These are phyloP conservation scores for Sechiopsis laciniata DNA, from an alignment of 306 rosid species.

Conservation along the genomic window DNA sequence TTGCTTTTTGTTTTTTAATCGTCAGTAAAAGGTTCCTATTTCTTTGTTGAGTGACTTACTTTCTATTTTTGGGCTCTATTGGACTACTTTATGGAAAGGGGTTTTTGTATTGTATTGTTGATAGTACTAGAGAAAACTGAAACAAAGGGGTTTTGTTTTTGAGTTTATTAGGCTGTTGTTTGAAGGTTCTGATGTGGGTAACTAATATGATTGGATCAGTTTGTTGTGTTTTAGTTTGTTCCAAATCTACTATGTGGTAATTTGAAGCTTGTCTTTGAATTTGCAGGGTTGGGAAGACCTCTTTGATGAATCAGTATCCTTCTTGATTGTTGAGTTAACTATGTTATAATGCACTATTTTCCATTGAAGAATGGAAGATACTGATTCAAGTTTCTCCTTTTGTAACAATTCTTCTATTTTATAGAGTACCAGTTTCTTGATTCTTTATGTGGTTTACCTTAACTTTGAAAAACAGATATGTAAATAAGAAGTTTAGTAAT, in stretches of 20 bases:
- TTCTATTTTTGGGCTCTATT: not conserved
- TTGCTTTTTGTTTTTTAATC: not conserved
- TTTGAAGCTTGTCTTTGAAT: slow-evolving; percentile 22
- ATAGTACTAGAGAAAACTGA: not conserved
- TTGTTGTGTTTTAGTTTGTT: slow-evolving; percentile 3
- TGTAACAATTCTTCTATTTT: not conserved
- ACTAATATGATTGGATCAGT: slow-evolving; percentile 5
- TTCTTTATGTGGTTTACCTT: slow-evolving; percentile 33
- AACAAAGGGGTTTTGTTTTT: not conserved
- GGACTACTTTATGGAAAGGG: slow-evolving; percentile 3
- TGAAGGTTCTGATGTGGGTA: not conserved
- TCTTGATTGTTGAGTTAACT: not conserved
- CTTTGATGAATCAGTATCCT: slow-evolving; percentile 99
- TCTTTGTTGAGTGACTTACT: not conserved
- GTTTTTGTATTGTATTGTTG: slow-evolving; percentile 12
- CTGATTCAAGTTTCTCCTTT: not conserved
- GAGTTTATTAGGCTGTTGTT: not conserved
- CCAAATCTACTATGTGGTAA: not conserved
- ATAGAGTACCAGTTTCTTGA: not conserved
- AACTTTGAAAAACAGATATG: slow-evolving; percentile 54
- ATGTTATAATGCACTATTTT: not conserved
- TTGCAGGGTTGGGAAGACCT: slow-evolving; percentile 99
- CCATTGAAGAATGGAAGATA: not conserved
- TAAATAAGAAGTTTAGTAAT: slow-evolving; percentile 94
- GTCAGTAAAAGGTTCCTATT: not conserved